Evolutionary conservation across 1,139 yeast species (phyloP).

Genomic region (Petasospora fabianii): DNA sequence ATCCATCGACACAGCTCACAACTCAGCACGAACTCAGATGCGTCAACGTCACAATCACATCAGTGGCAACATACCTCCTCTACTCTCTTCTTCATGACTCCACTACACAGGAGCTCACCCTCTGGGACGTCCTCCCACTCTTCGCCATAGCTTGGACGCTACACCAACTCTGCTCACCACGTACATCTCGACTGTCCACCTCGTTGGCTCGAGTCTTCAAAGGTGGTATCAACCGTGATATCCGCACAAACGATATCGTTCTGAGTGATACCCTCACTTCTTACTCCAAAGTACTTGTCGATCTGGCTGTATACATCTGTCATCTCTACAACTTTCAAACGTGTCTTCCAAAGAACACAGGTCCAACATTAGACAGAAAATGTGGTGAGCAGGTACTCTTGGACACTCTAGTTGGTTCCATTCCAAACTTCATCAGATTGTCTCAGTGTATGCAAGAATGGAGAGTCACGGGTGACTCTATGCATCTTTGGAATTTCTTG

Average conservation of each 20-base stretch:
- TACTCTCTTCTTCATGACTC: constrained; percentile 9
- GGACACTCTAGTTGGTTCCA: constrained; percentile 46
- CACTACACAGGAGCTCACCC: constrained; percentile 4
- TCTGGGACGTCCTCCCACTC: constrained; percentile 33
- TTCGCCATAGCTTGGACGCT: constrained; percentile 30
- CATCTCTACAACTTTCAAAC: constrained; percentile 31
- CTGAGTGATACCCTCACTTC: constrained; percentile 81
- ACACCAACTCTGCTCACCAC: constrained; percentile 37
- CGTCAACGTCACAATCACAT: constrained; percentile 11
- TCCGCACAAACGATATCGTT: constrained; percentile 75
- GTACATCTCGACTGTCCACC: constrained; percentile 31
- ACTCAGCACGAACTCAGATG: constrained; percentile 5
- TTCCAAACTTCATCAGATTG: constrained; percentile 71
- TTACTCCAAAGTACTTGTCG: constrained; percentile 70
- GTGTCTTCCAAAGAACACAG: constrained; percentile 17
- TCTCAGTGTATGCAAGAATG: constrained; percentile 79
- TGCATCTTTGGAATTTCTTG: constrained; percentile 64
- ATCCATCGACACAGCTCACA: constrained; percentile 7
- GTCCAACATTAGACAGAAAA: constrained; percentile 29
- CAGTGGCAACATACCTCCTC: constrained; percentile 7
- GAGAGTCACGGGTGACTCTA: constrained; percentile 41
- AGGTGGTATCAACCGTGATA: constrained; percentile 53
- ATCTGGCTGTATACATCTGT: constrained; percentile 48
- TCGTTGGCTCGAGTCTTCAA: constrained; percentile 48
- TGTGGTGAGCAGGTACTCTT: constrained; percentile 36